A percentile compares a stretch with the other conserved stretches of the same genome.
phyloP scores from a whole-genome alignment of 164 flowering plant species.

The Vitis amurensis region DNA sequence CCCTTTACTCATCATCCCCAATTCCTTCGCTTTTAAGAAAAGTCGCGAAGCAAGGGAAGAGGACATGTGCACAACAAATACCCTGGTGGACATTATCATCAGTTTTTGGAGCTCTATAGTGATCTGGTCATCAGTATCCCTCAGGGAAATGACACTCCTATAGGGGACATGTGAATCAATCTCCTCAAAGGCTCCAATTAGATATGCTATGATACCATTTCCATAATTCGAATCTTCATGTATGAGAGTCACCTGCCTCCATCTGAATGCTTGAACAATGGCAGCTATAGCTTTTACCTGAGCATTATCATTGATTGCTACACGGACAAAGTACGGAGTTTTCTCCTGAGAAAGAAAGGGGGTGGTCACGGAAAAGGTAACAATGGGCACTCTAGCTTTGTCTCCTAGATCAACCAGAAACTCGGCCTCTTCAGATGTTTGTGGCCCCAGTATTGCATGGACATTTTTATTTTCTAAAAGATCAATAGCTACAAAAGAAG shows the following conservation, averaged over 20 bases:
- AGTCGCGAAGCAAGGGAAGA: slow-evolving; percentile 3
- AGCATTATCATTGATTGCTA: slow-evolving; percentile 5
- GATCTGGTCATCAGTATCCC: slow-evolving; percentile 3
- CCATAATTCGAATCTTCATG: slow-evolving; percentile 13
- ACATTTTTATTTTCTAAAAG: slow-evolving; percentile 9
- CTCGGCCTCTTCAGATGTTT: slow-evolving; percentile 11
- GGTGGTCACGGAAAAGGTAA: slow-evolving; percentile 9
- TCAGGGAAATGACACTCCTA: slow-evolving; percentile 1
- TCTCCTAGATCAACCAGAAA: slow-evolving; percentile 17
- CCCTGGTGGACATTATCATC: slow-evolving; percentile 1
- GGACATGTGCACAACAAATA: slow-evolving; percentile 15
- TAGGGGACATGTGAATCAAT: neutral
- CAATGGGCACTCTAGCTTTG: slow-evolving; percentile 18
- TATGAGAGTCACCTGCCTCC: slow-evolving; percentile 15
- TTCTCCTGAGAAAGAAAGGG: neutral
- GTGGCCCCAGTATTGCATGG: slow-evolving; percentile 18
- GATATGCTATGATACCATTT: slow-evolving; percentile 9
- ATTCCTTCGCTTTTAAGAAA: slow-evolving; percentile 4
- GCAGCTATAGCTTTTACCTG: slow-evolving; percentile 18
- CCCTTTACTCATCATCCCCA: slow-evolving; percentile 8
- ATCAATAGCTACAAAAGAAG: slow-evolving; percentile 4
- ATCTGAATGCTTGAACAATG: slow-evolving; percentile 3
- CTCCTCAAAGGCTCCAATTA: slow-evolving; percentile 12
- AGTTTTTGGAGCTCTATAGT: slow-evolving; percentile 8
- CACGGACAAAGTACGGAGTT: slow-evolving; percentile 11